These are phyloP conservation scores for Hypholoma sublateritium DNA, from an alignment of 768 basidiomycete species.

Conservation along the genomic window DNA sequence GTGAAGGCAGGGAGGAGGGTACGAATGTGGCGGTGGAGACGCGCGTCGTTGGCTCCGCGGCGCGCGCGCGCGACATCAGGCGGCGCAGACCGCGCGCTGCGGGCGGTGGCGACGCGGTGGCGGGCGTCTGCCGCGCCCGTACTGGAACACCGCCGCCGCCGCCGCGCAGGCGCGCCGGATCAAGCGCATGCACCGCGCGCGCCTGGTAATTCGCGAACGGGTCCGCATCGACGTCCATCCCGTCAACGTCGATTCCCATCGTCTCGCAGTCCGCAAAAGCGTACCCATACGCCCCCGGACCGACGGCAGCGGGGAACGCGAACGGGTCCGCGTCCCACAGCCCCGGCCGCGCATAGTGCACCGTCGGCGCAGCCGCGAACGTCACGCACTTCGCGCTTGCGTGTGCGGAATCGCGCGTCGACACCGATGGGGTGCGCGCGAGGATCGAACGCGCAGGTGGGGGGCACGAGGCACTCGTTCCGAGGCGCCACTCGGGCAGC, in stretches of 20 bases:
- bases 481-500: slow-evolving; percentile 14
- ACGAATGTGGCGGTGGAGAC: too few relatives aligned
- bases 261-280: slow-evolving; percentile 2
- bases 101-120: slow-evolving; percentile 12
- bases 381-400: slow-evolving; percentile 59
- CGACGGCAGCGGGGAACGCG: slow-evolving; percentile 1
- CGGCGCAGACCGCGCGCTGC: slow-evolving; percentile 27
- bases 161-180: slow-evolving; percentile 20
- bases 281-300: slow-evolving; percentile 4
- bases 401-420: slow-evolving; percentile 35
- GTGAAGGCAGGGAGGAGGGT: too few relatives aligned
- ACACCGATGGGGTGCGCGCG: slow-evolving; percentile 50
- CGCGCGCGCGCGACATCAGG: slow-evolving; percentile 31
- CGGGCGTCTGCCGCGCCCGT: too few relatives aligned
- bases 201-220: slow-evolving; percentile 17
- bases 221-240: slow-evolving; percentile 37
- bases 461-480: slow-evolving; percentile 25
- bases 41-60: slow-evolving; percentile 9
- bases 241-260: slow-evolving; percentile 35
- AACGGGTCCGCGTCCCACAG: slow-evolving; percentile 24
- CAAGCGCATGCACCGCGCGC: slow-evolving; percentile 9
- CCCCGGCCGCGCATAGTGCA: slow-evolving; percentile 45
- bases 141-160: too few relatives aligned
- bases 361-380: slow-evolving; percentile 65
- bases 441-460: slow-evolving; percentile 60